phyloP scores from a whole-genome alignment of 1,139 yeast species.

The Taiozyma sp. region DNA sequence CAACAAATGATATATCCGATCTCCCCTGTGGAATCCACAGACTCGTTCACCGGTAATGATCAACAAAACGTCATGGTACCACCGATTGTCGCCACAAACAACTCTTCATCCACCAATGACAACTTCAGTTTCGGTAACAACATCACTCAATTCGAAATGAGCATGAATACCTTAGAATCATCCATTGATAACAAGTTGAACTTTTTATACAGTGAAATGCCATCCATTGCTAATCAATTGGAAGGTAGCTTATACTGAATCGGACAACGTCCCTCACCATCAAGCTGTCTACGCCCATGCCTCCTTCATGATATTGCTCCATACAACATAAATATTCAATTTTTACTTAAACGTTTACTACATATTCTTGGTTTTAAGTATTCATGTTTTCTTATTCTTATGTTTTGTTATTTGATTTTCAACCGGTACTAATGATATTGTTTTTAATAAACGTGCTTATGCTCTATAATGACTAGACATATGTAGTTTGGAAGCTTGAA shows the following conservation, averaged over 20 bases:
- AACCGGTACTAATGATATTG: neutral
- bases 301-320: neutral
- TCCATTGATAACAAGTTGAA: constrained; percentile 3
- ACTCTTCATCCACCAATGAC: neutral
- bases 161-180: neutral
- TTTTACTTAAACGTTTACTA: neutral
- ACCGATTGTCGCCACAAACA: neutral
- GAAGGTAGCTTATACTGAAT: constrained; percentile 1
- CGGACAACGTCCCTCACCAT: neutral
- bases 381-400: neutral
- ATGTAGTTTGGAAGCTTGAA: neutral
- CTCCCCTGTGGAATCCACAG: constrained; percentile 4
- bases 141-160: neutral
- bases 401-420: neutral
- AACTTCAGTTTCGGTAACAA: neutral
- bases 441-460: neutral
- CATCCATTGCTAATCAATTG: constrained; percentile 1
- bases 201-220: constrained; percentile 3
- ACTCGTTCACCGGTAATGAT: neutral
- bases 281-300: neutral
- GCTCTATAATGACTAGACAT: neutral
- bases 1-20: constrained; percentile 1
- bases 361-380: neutral
- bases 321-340: neutral
- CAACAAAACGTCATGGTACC: neutral